Evolutionary conservation across 2,329 filamentous ascomycete species (phyloP), one percentile per base, ranked within the genome.

Genomic region (Venturia aucupariae): DNA sequence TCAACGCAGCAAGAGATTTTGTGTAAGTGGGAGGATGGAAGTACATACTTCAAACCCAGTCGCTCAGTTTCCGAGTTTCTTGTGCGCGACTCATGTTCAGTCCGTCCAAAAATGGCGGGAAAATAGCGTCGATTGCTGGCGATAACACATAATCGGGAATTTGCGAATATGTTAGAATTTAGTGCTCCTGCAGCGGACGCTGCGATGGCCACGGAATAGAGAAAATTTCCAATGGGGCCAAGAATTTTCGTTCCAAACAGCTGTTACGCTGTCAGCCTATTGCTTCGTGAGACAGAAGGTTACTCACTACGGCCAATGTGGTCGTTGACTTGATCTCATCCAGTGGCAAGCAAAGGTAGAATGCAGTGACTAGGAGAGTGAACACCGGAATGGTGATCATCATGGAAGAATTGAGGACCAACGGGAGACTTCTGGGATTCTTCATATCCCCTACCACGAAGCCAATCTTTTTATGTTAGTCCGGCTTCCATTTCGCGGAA

Each of bases 311-410:
- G 39, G 39, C 39, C 39, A 41, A 13, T 41, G 39, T 41, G 8
- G 39, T 41, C 13, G 39, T 13, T 15, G 70, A 1, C 86, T 79
- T 24, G 71, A 69, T 44, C 66, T 54, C 24, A 11, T 11, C 24
- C 35, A 32, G 17, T 30, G 35, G n/a, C 11, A 39, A 35, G n/a
- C 24, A 39, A 17, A 32, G 57, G 39, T 75, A 79, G 24, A 75
- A 82, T 68, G 32, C 38, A 64, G 57, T 60, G 19, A 35, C 27
- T 17, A 35, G n/a, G 7, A 22, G 66, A 73, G 76, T 74, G 74
- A 86, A 84, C 61, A 87, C 84, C 2, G 85, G 85, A 0, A 87
- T 82, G 22, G 84, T 83, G 0, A 84, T 80, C 42, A 87, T 78
- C 0, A 85, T 83, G 0, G 80, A 80, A 70, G 86, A 85, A 71